A percentile compares a stretch with the other conserved stretches of the same genome.
phyloP scores from a whole-genome alignment of 1,139 yeast genomes.

The Suhomyces bribrorum region DNA sequence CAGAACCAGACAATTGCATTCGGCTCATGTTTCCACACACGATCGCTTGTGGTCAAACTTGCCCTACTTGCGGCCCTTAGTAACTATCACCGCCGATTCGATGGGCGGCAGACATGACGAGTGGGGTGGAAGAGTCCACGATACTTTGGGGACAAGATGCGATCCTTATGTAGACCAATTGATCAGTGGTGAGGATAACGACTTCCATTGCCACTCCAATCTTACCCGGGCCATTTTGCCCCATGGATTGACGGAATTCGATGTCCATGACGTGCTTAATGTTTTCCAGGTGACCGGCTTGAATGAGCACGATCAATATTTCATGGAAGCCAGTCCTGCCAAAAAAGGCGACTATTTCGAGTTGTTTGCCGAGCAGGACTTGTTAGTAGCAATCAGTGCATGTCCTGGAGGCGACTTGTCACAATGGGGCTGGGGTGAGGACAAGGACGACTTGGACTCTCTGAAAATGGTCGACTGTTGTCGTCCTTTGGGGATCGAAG shows the following conservation, averaged over 20 bases:
- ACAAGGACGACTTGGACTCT: slow-evolving; percentile 42
- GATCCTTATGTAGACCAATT: slow-evolving; percentile 69
- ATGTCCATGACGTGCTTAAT: slow-evolving; percentile 68
- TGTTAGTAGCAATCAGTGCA: slow-evolving; percentile 64
- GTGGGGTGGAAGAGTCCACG: slow-evolving; percentile 69
- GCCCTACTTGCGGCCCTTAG: slow-evolving; percentile 63
- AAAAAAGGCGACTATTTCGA: slow-evolving; percentile 60
- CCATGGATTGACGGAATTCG: slow-evolving; percentile 61
- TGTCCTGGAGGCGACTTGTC: slow-evolving; percentile 75
- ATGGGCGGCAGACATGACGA: slow-evolving; percentile 57
- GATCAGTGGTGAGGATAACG: slow-evolving; percentile 63
- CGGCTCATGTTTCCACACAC: slow-evolving; percentile 63
- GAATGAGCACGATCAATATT: slow-evolving; percentile 64
- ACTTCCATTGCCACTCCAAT: slow-evolving; percentile 68
- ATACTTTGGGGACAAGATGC: slow-evolving; percentile 66
- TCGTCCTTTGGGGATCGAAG: slow-evolving; percentile 63
- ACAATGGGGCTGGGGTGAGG: slow-evolving; percentile 72
- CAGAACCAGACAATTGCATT: slow-evolving; percentile 64
- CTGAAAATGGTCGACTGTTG: slow-evolving; percentile 62
- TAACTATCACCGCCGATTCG: slow-evolving; percentile 63
- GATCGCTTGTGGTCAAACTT: slow-evolving; percentile 67
- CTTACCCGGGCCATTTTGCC: slow-evolving; percentile 60
- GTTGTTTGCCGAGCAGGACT: slow-evolving; percentile 65
- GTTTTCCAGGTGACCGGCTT: slow-evolving; percentile 72
- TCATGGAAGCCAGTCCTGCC: slow-evolving; percentile 72